Evolutionary conservation across 2,329 filamentous ascomycete genomes (phyloP).

Genomic region (Pseudogymnoascus sp.): DNA sequence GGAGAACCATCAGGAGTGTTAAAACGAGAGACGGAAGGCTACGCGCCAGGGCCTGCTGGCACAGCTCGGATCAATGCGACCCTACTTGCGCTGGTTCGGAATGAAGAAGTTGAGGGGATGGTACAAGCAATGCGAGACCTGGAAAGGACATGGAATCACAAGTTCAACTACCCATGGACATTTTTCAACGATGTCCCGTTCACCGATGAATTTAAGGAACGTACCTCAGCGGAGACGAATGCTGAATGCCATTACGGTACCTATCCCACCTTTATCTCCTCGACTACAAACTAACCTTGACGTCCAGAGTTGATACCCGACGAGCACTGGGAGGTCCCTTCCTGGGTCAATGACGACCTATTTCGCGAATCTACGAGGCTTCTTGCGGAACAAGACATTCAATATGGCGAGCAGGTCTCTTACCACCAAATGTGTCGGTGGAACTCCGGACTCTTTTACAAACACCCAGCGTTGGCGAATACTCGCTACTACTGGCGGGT

Average conservation of each 20-base stretch:
- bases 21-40: conserved; percentile 65
- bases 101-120: conserved; percentile 78
- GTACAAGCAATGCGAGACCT: conserved; percentile 83
- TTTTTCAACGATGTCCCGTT: conserved; percentile 98
- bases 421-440: conserved; percentile 99
- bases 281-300: conserved; percentile 15
- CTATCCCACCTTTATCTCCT: neutral
- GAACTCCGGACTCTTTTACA: conserved; percentile 98
- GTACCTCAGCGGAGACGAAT: conserved; percentile 74
- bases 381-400: conserved; percentile 74
- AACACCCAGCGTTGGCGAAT: conserved; percentile 77
- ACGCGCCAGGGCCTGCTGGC: conserved; percentile 65
- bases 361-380: conserved; percentile 78
- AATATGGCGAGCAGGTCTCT: conserved; percentile 80
- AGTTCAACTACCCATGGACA: conserved; percentile 99
- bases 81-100: conserved; percentile 82
- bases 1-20: conserved; percentile 74
- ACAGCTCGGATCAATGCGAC: conserved; percentile 89
- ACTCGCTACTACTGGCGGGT: conserved; percentile 96
- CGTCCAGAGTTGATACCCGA: conserved; percentile 72
- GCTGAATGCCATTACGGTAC: conserved; percentile 79
- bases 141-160: conserved; percentile 92
- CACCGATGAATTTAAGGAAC: conserved; percentile 81
- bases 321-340: conserved; percentile 87
- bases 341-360: conserved; percentile 85